Evolutionary conservation across 106 monocot genomes (phyloP), one percentile per base, ranked within the genome.

Genomic region (Platanthera guangdongensis): DNA sequence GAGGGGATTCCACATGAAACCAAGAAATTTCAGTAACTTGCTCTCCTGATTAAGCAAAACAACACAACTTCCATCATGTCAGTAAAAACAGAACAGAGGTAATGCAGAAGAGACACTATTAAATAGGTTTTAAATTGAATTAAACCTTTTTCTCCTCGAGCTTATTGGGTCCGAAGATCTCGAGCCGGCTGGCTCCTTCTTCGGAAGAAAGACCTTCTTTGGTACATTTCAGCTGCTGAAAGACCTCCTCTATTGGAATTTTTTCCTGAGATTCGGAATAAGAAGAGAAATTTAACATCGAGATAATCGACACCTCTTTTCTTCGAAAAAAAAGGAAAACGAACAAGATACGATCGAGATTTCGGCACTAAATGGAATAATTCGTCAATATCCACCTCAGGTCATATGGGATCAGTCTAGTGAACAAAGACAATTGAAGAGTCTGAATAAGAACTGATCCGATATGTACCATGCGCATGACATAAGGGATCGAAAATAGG

Each of bases 1-100:
- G 3, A 97, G 87, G 12, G 97, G 97, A 74, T 97, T 97, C 93
- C 97, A 97, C 97, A 97, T 97, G 71, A 97, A 97, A 4, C 97
- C 97, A 75, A 97, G 72, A 68, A 97, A 97, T 77, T 97, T 97
- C 76, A 97, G 87, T 8, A 97, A 9, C 74, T 97, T 97, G 87
- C 87, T 91, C 74, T 97, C 97, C 94, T 93, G 83, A 72, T 25
- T 32, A 49, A 47, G 4, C 9, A 65, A 57, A 28, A 77, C 51
- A 4, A 52, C 16, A 53, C 15, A 49, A 52, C 9, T 68, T 0
- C 51, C 50, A 30, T 5, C 19, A 15, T 39, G 7, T 47, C 19
- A 77, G 51, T 49, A 7, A 11, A 13, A 28, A 14, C 28, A 14
- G 21, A 53, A 16, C 18, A 54, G n/a, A 14, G n/a, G 6, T 1